Evolutionary conservation across 768 basidiomycete genomes (phyloP).

Genomic region (Tremella yokohamensis): DNA sequence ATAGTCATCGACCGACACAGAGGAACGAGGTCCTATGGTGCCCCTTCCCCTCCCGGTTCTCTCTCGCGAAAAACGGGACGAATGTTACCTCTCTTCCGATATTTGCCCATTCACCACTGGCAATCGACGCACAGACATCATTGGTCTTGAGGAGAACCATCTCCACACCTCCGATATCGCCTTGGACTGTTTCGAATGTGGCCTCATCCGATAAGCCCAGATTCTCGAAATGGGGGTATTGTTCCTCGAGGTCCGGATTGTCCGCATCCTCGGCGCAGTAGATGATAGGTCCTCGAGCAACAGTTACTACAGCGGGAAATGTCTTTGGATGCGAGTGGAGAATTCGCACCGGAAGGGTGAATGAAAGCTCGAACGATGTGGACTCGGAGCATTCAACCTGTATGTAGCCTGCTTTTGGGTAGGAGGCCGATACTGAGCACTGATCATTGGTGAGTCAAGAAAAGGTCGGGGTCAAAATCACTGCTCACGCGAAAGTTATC

Average conservation of each 20-base stretch:
- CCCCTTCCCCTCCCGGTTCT: conserved; percentile 29
- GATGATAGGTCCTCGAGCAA: conserved; percentile 35
- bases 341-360: conserved; percentile 27
- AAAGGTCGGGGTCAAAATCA: no score
- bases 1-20: conserved; percentile 13
- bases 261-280: conserved; percentile 34
- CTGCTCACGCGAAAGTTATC: conserved; percentile 24
- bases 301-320: conserved; percentile 28
- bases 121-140: not conserved
- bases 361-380: conserved; percentile 4
- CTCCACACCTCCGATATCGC: conserved; percentile 21
- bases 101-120: conserved; percentile 8
- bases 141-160: conserved; percentile 12
- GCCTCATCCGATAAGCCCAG: conserved; percentile 22
- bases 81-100: conserved; percentile 15
- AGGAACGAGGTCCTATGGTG: conserved; percentile 27
- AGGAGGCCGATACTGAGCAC: no score
- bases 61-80: conserved; percentile 35
- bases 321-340: conserved; percentile 25
- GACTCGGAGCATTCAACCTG: not conserved
- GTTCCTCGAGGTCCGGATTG: conserved; percentile 21
- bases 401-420: no score
- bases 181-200: conserved; percentile 11
- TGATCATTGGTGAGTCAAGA: not conserved
- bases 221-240: conserved; percentile 28